These are phyloP conservation scores for Syncephalastrum sp. DNA, from an alignment of 371 early-diverging fungal species.

Conservation along the genomic window DNA sequence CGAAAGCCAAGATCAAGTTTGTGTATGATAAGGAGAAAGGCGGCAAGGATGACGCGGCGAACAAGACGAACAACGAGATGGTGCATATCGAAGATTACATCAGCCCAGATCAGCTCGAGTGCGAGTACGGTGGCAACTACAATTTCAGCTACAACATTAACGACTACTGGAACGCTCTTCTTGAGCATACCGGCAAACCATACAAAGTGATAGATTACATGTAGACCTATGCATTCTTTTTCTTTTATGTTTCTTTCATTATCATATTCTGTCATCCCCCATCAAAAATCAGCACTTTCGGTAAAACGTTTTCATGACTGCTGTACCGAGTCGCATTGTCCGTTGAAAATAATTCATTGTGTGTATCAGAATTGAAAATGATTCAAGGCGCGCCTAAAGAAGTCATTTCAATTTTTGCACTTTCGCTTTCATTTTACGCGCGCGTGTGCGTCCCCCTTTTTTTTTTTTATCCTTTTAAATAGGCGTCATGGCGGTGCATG, in stretches of 20 bases:
- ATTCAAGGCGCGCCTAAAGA: too few relatives aligned
- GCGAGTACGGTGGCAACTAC: slow-evolving; percentile 61
- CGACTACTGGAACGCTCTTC: slow-evolving; percentile 57
- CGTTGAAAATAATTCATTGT: too few relatives aligned
- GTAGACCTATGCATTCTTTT: slow-evolving; percentile 5
- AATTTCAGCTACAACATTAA: slow-evolving; percentile 59
- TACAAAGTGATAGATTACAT: slow-evolving; percentile 42
- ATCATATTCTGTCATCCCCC: neutral
- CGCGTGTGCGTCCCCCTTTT: too few relatives aligned
- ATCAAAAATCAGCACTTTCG: too few relatives aligned
- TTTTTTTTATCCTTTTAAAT: too few relatives aligned
- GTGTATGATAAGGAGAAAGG: slow-evolving; percentile 45
- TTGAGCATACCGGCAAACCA: slow-evolving; percentile 40
- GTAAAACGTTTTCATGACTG: too few relatives aligned
- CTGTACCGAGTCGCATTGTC: too few relatives aligned
- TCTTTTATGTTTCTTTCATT: slow-evolving; percentile 2
- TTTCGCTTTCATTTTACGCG: too few relatives aligned
- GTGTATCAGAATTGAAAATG: too few relatives aligned
- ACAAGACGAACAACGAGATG: slow-evolving; percentile 35
- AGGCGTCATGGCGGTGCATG: too few relatives aligned
- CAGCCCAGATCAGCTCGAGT: slow-evolving; percentile 52
- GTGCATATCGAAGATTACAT: slow-evolving; percentile 55
- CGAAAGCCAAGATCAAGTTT: slow-evolving; percentile 84
- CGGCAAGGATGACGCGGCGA: slow-evolving; percentile 16
- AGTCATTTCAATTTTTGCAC: too few relatives aligned